Evolutionary conservation across 2,329 filamentous ascomycete genomes (phyloP), one percentile per base, ranked within the genome.

Genomic region (Aspergillus persii): DNA sequence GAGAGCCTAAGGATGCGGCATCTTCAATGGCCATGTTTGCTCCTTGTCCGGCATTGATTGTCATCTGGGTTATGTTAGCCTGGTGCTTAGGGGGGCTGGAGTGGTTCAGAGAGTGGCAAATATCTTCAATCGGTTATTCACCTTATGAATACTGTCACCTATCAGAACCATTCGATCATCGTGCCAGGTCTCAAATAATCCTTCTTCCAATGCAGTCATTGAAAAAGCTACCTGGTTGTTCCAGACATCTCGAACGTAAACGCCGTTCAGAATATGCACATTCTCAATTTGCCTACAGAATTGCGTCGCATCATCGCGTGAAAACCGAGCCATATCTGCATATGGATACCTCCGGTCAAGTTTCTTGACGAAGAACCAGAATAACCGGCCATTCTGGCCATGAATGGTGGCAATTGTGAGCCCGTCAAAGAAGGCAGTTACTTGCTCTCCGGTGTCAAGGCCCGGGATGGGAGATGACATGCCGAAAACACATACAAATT

Each of bases 21-120:
- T 70, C 71, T 61, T 80, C 77, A 15, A 79, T 76, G 1, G 76
- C 75, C n/a, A 65, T 69, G 60, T 79, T 79, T 15, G 73, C 77
- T 0, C 77, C 77, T 65, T 77, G 76, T 8, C 76, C 77, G 15
- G 67, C 54, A 41, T 74, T 76, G 1, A 70, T 68, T 7, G 72
- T 73, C 71, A 77, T 69, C 70, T 72, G 27, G 18, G 23, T 33
- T 49, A 39, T 4, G 18, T 56, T 31, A 56, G 46, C 1, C 7
- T 11, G 29, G 30, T 26, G 8, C 18, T 23, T 11, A 26, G 29
- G 8, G 15, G 18, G 23, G 8, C 9, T 36, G 8, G 1, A 8
- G 15, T 29, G 8, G 15, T n/a, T 4, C 9, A 27, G 3, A 52
- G 9, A 4, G 11, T 12, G 11, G 33, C n/a, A 18, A 36, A 15